phyloP scores from a whole-genome alignment of 2,329 filamentous ascomycete genomes.

The Penicillium sp. region DNA sequence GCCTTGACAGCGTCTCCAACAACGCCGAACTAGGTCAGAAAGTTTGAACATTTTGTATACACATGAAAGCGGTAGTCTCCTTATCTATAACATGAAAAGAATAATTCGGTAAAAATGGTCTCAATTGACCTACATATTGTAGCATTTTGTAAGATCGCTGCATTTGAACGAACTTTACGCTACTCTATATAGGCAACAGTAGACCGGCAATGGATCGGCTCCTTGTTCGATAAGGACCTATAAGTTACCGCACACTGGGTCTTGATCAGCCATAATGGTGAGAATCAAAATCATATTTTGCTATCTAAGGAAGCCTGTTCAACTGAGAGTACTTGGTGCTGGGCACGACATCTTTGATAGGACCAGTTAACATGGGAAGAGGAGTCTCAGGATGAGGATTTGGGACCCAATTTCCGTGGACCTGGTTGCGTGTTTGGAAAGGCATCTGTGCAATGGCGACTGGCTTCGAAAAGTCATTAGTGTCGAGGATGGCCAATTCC shows the following conservation, averaged over 20 bases:
- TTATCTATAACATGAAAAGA: neutral
- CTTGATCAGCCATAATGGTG: neutral
- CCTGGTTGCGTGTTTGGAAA: conserved; percentile 37
- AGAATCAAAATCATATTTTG: neutral
- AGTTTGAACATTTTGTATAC: neutral
- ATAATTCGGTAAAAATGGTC: neutral
- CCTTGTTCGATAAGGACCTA: neutral
- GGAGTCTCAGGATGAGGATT: conserved; percentile 8
- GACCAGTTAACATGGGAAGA: conserved; percentile 1
- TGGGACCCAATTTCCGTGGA: conserved; percentile 45
- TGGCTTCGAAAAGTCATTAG: conserved; percentile 46
- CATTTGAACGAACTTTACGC: neutral
- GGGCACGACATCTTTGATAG: neutral
- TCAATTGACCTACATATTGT: neutral
- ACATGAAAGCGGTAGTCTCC: neutral
- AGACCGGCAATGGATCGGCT: neutral
- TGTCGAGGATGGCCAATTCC: conserved; percentile 20
- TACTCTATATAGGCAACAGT: neutral
- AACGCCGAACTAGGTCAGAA: neutral
- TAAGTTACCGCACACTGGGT: neutral
- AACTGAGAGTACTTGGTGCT: neutral
- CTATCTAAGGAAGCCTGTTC: neutral
- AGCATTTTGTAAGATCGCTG: neutral
- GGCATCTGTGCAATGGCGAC: conserved; percentile 51
- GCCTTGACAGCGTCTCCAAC: neutral